Base-by-base conservation (phyloP, 129 eudicot genomes). In the Flaveria ramosissima region DNA sequence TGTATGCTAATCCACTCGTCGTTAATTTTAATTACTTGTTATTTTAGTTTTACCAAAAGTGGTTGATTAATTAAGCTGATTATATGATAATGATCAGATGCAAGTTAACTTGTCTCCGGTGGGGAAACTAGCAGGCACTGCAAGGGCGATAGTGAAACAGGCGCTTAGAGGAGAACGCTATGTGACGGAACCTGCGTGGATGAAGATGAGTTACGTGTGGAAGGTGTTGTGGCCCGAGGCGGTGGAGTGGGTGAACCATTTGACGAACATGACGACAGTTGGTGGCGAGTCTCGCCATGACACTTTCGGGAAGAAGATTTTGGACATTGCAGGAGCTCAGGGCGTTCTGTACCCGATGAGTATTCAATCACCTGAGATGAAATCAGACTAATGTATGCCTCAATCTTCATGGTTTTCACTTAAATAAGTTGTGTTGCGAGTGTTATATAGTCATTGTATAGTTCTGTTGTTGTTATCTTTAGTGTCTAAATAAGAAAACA, bases 111-210 rank as follows among this genome's bases (percentile, higher is more conserved):
- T 82, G 53, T 16, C 52, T 10, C 85, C 79, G 6, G 82, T 82
- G 5, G 67, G 21, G 55, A 78, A 78, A 67, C 82, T 78, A 8
- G 82, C 73, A 26, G 77, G 62, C 6, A 79, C 85, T 52, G 96
- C 96, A 12, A 80, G 81, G 86, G 77, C 78, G 13, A 88, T 90
- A 16, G 90, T 90, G 41, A 82, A 79, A 43, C 60, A 83, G 45
- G 96, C 81, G 0, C 30, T 74, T 14, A 77, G 96, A 17, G 93
- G 96, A 9, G 91, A 90, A 1, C 78, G 89, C 4, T 86, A 90
- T n/a, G 86, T 88, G 62, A 88, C 93, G 0, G 89, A 75, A 41
- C 96, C 96, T 10, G 36, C 76, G 2, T 90, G 96, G 96, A 78
- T 90, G 71, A 75, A 74, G 61, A 66, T 77, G 71, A 86, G 82